Percentiles rank a stretch among this genome's conserved stretches.
Conservation (phyloP, 164 flowering plant species). For the Buxus sempervirens region DNA sequence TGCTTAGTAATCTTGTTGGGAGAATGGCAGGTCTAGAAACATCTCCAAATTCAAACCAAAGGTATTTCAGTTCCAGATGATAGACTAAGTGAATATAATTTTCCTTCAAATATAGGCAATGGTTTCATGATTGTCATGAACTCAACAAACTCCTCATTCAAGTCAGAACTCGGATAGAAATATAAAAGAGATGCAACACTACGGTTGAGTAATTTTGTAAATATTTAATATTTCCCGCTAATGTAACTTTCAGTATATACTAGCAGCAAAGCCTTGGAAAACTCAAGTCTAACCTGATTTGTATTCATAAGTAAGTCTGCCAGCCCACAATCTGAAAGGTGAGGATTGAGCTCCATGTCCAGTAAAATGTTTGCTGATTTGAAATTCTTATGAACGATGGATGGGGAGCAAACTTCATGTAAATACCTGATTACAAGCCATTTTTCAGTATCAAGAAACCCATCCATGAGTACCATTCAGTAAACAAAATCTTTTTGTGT, state of each 20-base stretch:
- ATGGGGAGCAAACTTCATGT: slow-evolving; percentile 91
- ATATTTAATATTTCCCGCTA: not conserved
- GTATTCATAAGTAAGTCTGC: slow-evolving; percentile 68
- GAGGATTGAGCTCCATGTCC: slow-evolving; percentile 86
- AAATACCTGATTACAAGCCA: slow-evolving; percentile 56
- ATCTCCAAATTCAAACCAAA: not conserved
- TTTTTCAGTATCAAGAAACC: slow-evolving; percentile 8
- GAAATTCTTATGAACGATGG: slow-evolving; percentile 76
- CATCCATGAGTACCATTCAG: not conserved
- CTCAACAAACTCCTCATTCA: not conserved
- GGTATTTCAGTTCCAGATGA: not conserved
- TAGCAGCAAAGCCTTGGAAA: not conserved
- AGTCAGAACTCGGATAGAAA: not conserved
- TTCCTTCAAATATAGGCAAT: not conserved
- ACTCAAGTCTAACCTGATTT: slow-evolving; percentile 50
- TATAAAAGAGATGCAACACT: not conserved
- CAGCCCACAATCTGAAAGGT: slow-evolving; percentile 86
- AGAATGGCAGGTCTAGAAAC: not conserved
- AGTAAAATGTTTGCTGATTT: slow-evolving; percentile 89
- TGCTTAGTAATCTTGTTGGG: not conserved
- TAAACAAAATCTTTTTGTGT: too few relatives aligned
- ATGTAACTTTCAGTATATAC: not conserved
- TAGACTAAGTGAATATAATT: not conserved
- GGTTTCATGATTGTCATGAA: not conserved
- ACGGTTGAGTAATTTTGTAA: not conserved